Evolutionary conservation across 345 rosid species (phyloP).

Genomic region (Barbarea vulgaris): DNA sequence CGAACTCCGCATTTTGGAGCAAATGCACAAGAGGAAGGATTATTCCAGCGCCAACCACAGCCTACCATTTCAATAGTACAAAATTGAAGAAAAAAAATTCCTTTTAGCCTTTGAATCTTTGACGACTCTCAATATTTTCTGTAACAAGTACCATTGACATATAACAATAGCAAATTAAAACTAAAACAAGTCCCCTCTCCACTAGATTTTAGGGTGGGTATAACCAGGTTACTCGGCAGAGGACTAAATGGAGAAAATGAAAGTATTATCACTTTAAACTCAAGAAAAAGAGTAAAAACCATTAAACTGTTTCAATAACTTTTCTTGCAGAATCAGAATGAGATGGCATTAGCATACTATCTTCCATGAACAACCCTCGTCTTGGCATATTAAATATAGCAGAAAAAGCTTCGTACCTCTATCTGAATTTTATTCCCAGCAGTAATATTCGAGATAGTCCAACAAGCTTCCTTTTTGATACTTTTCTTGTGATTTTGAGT

Average conservation of each 20-base stretch:
- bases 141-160: conserved; percentile 2
- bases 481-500: conserved; percentile 80
- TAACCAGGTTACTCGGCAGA: background rate
- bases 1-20: conserved; percentile 81
- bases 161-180: conserved; percentile 6
- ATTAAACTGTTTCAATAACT: background rate
- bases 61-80: conserved; percentile 45
- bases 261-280: background rate
- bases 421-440: conserved; percentile 80
- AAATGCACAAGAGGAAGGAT: conserved; percentile 74
- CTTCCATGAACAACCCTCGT: conserved; percentile 11
- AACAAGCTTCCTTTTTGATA: conserved; percentile 87
- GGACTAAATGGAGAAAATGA: background rate
- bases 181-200: background rate
- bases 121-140: conserved; percentile 1
- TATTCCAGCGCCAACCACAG: conserved; percentile 70
- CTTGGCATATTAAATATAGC: conserved; percentile 7
- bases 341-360: conserved; percentile 20
- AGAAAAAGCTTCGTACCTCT: conserved; percentile 54
- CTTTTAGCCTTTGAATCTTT: conserved; percentile 10
- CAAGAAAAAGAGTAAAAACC: background rate
- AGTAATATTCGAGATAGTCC: conserved; percentile 92
- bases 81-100: background rate
- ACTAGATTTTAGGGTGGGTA: background rate
- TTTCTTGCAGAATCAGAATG: conserved; percentile 5